phyloP scores from a whole-genome alignment of 225 moss, liverwort and hornwort genomes.

The Physcomitrium patens region DNA sequence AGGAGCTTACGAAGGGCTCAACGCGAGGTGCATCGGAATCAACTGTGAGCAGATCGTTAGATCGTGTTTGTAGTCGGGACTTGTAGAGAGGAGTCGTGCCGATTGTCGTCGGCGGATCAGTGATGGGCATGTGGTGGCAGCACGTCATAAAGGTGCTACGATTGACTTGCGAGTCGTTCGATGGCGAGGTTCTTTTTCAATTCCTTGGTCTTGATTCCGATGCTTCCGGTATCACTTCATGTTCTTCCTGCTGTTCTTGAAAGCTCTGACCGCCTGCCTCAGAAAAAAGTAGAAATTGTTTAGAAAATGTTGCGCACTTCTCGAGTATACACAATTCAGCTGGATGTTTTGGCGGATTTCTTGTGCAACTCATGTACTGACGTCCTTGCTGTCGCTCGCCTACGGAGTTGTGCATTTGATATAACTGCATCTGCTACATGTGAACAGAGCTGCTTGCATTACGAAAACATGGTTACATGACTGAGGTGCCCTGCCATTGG shows the following conservation, averaged over 20 bases:
- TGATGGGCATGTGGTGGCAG: constrained; percentile 1
- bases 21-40: neutral
- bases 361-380: no score
- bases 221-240: constrained; percentile 1
- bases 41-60: neutral
- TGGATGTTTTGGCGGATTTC: no score
- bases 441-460: no score
- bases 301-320: no score
- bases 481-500: no score
- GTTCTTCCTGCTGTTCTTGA: neutral
- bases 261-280: constrained; percentile 21
- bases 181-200: neutral
- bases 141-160: neutral
- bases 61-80: neutral
- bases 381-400: no score
- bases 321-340: no score
- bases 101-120: constrained; percentile 16
- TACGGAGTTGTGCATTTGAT: no score
- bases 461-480: no score
- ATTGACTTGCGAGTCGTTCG: neutral
- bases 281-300: no score
- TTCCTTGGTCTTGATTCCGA: neutral
- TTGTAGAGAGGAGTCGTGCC: constrained; percentile 4
- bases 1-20: constrained; percentile 6
- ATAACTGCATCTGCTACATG: no score